phyloP scores from a whole-genome alignment of 2,329 filamentous ascomycete species.

The Colletotrichum theobromicola region DNA sequence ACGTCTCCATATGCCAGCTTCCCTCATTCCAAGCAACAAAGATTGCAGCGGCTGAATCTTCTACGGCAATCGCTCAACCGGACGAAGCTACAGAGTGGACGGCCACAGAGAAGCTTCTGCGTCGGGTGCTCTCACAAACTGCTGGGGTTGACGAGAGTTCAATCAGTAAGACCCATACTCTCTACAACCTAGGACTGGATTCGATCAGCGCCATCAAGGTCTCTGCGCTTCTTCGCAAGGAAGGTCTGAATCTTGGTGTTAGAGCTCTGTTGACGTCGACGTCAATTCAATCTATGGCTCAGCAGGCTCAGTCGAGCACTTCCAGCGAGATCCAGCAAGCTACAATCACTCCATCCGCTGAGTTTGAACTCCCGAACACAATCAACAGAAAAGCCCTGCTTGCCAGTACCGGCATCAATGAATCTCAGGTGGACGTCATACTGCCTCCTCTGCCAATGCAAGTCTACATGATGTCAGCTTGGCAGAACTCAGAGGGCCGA shows the following conservation, averaged over 20 bases:
- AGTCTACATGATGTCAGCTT: conserved; percentile 78
- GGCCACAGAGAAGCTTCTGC: conserved; percentile 40
- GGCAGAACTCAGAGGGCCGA: conserved; percentile 69
- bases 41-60: neutral
- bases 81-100: conserved; percentile 35
- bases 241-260: conserved; percentile 67
- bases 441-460: conserved; percentile 80
- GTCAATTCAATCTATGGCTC: conserved; percentile 67
- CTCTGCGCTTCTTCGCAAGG: conserved; percentile 70
- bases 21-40: conserved; percentile 39
- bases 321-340: neutral
- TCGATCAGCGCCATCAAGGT: conserved; percentile 93
- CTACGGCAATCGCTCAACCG: too few relatives aligned
- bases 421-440: conserved; percentile 55
- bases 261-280: conserved; percentile 72
- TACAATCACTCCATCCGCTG: neutral
- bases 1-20: conserved; percentile 71
- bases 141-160: conserved; percentile 59
- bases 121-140: conserved; percentile 57
- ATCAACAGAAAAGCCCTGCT: conserved; percentile 47
- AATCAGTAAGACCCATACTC: conserved; percentile 68
- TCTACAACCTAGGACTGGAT: conserved; percentile 88
- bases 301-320: conserved; percentile 32
- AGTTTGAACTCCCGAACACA: neutral
- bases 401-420: conserved; percentile 40